Conservation (phyloP, 495 filamentous ascomycete genomes). For the Daldinia vernicosa region DNA sequence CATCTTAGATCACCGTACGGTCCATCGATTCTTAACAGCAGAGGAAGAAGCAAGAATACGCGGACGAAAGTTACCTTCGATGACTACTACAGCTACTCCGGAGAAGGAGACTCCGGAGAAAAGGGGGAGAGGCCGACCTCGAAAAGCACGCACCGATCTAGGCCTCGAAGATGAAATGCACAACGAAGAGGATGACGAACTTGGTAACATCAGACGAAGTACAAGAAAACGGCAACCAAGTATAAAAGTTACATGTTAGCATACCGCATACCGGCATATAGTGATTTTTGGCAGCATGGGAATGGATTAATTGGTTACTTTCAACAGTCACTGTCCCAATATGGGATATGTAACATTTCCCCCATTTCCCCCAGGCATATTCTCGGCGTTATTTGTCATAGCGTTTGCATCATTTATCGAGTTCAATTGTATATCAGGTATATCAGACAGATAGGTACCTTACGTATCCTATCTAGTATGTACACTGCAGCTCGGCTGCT, state of each 20-base stretch:
- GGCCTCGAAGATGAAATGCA: slow-evolving; percentile 7
- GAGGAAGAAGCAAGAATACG: slow-evolving; percentile 70
- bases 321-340: neutral
- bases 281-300: neutral
- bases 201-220: slow-evolving; percentile 24
- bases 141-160: neutral
- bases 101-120: slow-evolving; percentile 24
- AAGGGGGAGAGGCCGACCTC: slow-evolving; percentile 27
- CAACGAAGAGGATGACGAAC: slow-evolving; percentile 10
- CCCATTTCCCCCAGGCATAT: slow-evolving; percentile 24
- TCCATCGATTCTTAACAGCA: slow-evolving; percentile 74
- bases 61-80: slow-evolving; percentile 46
- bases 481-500: neutral
- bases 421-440: slow-evolving; percentile 32
- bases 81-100: neutral
- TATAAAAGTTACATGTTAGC: slow-evolving; percentile 24
- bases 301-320: neutral
- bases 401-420: slow-evolving; percentile 17
- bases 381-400: slow-evolving; percentile 21
- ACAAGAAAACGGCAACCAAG: slow-evolving; percentile 33
- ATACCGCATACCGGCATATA: neutral
- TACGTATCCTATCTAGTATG: slow-evolving; percentile 11
- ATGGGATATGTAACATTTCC: neutral
- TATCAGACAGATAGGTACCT: neutral
- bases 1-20: slow-evolving; percentile 73